phyloP scores from a whole-genome alignment of 192 early-diverging fungal species.

The Entophlyctis luteolus region DNA sequence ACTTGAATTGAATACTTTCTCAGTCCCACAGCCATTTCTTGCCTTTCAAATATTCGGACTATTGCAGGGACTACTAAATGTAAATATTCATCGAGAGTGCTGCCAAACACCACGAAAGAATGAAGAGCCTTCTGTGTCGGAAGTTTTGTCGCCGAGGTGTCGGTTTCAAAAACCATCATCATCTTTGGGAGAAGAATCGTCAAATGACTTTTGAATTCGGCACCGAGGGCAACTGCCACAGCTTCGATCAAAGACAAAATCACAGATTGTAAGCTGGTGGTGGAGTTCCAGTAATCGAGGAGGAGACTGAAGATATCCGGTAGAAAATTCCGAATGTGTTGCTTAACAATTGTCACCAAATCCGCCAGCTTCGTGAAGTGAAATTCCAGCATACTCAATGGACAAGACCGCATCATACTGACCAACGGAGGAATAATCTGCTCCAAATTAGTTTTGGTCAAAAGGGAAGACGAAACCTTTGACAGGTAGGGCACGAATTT shows the following conservation, averaged over 20 bases:
- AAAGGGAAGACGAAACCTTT: constrained; percentile 47
- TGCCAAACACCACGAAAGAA: constrained; percentile 75
- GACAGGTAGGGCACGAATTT: constrained; percentile 88
- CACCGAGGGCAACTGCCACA: constrained; percentile 77
- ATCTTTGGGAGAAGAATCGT: constrained; percentile 77
- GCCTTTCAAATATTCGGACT: constrained; percentile 73
- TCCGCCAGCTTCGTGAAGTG: constrained; percentile 85
- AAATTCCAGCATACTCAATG: constrained; percentile 74
- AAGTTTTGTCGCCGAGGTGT: constrained; percentile 63
- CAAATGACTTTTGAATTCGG: constrained; percentile 82
- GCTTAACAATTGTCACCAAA: constrained; percentile 77
- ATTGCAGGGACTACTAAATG: constrained; percentile 84
- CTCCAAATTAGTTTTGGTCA: background rate
- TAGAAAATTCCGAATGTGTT: constrained; percentile 85
- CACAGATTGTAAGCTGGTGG: constrained; percentile 71
- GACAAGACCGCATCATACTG: constrained; percentile 79
- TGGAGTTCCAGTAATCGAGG: constrained; percentile 69
- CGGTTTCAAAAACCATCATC: constrained; percentile 78
- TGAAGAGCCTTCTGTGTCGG: constrained; percentile 68
- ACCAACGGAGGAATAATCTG: constrained; percentile 88
- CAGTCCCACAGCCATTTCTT: constrained; percentile 57
- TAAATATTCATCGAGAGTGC: constrained; percentile 88
- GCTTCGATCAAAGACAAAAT: constrained; percentile 82
- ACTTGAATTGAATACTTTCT: constrained; percentile 65
- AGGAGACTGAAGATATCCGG: constrained; percentile 76